These are phyloP conservation scores for Epichloe bromicola DNA, from an alignment of 2,329 filamentous ascomycete genomes.

Conservation along the genomic window DNA sequence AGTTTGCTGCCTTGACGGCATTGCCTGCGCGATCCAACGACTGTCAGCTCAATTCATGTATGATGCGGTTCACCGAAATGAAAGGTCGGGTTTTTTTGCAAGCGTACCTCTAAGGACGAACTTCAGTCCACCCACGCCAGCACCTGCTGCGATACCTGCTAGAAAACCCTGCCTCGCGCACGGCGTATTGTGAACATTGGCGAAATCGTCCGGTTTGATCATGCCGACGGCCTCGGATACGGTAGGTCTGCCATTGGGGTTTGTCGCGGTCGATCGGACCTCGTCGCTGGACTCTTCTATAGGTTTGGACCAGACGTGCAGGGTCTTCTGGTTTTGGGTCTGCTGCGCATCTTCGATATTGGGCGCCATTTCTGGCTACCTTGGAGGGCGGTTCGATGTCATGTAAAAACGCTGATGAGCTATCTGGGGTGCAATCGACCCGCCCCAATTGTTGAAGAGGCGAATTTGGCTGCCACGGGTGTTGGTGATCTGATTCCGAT, in stretches of 20 bases:
- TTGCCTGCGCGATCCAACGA: conserved; percentile 14
- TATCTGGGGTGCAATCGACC: not conserved
- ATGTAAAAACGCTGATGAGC: not conserved
- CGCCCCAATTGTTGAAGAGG: not conserved
- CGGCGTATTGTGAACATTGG: conserved; percentile 62
- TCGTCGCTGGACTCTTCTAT: conserved; percentile 14
- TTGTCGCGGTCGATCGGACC: conserved; percentile 6
- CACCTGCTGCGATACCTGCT: conserved; percentile 69
- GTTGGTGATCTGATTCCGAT: not conserved
- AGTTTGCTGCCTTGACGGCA: conserved; percentile 52
- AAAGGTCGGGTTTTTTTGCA: not conserved
- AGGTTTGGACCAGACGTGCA: conserved; percentile 25
- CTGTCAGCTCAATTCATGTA: not conserved
- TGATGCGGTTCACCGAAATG: no score
- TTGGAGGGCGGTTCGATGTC: conserved; percentile 6
- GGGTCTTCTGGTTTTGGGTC: conserved; percentile 16
- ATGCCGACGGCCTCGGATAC: conserved; percentile 49
- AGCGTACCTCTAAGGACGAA: conserved; percentile 59
- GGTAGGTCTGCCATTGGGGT: conserved; percentile 22
- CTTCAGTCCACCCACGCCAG: conserved; percentile 59
- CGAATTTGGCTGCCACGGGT: not conserved
- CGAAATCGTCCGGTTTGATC: conserved; percentile 56
- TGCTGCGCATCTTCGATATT: conserved; percentile 15
- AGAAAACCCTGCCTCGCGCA: conserved; percentile 76
- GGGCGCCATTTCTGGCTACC: conserved; percentile 24